These are phyloP conservation scores for Aspergillus chevalieri DNA, from an alignment of 2,329 filamentous ascomycete species.

Conservation along the genomic window DNA sequence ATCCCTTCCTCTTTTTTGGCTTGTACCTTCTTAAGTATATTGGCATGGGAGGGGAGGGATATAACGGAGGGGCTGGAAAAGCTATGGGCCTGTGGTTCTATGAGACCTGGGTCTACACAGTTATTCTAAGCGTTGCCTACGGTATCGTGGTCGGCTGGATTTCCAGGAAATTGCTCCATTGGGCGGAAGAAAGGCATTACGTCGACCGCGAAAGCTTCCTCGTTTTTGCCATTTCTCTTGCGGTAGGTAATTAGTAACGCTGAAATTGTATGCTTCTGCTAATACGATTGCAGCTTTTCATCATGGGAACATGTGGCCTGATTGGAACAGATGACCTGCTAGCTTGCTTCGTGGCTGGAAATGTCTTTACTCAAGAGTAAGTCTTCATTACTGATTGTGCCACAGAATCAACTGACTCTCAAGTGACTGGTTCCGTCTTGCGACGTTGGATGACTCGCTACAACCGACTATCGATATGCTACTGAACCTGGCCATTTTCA, in stretches of 20 bases:
- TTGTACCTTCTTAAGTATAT: constrained; percentile 76
- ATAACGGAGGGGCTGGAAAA: constrained; percentile 53
- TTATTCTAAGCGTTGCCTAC: constrained; percentile 71
- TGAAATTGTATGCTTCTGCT: constrained; percentile 4
- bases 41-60: constrained; percentile 51
- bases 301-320: constrained; percentile 79
- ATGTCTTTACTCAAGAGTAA: constrained; percentile 80
- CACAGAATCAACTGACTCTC: constrained; percentile 10
- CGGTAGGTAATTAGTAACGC: constrained; percentile 44
- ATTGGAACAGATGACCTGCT: constrained; percentile 84
- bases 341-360: constrained; percentile 87
- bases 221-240: constrained; percentile 77
- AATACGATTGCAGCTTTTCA: constrained; percentile 55
- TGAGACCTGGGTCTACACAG: constrained; percentile 78
- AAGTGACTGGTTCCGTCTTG: constrained; percentile 80
- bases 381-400: constrained; percentile 11
- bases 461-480: constrained; percentile 94
- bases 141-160: constrained; percentile 73
- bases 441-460: constrained; percentile 84
- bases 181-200: constrained; percentile 72
- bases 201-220: constrained; percentile 84
- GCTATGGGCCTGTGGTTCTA: constrained; percentile 79
- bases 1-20: constrained; percentile 80
- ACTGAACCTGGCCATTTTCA: constrained; percentile 79
- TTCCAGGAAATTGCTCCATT: constrained; percentile 75